phyloP scores from a whole-genome alignment of 345 rosid genomes.

The Melastoma malabathricum region DNA sequence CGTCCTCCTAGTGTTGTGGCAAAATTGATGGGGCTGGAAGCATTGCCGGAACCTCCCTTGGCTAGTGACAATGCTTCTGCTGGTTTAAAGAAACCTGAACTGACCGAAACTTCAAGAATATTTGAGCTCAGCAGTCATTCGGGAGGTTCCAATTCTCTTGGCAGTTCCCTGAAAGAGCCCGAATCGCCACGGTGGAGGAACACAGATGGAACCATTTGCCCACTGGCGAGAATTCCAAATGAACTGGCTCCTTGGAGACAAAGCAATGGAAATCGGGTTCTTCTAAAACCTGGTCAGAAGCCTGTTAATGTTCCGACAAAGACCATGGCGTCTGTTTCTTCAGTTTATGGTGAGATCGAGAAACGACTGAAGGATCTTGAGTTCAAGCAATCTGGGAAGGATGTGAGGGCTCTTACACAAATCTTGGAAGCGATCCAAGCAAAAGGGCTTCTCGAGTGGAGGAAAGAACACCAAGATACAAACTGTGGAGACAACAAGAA shows the following conservation, averaged over 20 bases:
- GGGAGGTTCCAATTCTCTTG: slow-evolving; percentile 31
- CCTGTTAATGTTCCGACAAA: slow-evolving; percentile 32
- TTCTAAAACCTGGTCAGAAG: slow-evolving; percentile 35
- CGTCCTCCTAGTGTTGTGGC: slow-evolving; percentile 78
- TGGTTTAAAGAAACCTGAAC: slow-evolving; percentile 16
- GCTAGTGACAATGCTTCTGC: slow-evolving; percentile 16
- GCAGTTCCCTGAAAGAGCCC: slow-evolving; percentile 50
- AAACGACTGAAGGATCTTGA: slow-evolving; percentile 62
- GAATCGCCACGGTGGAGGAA: slow-evolving; percentile 63
- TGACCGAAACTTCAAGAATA: slow-evolving; percentile 30
- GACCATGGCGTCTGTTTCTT: slow-evolving; percentile 30
- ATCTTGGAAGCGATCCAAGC: slow-evolving; percentile 70
- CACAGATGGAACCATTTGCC: slow-evolving; percentile 60
- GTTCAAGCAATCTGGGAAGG: slow-evolving; percentile 71
- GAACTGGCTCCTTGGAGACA: slow-evolving; percentile 97
- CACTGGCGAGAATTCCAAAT: slow-evolving; percentile 56
- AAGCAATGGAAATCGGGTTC: slow-evolving; percentile 28
- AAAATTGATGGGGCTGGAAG: slow-evolving; percentile 88
- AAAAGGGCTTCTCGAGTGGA: slow-evolving; percentile 49
- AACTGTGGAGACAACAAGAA: slow-evolving; percentile 26
- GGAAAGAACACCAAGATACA: slow-evolving; percentile 49
- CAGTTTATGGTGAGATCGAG: slow-evolving; percentile 70
- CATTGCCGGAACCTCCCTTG: slow-evolving; percentile 52
- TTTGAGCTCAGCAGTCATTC: slow-evolving; percentile 31
- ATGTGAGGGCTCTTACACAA: slow-evolving; percentile 76